A percentile compares a stretch with the other conserved stretches of the same genome.
These are phyloP conservation scores for Chytriomyces sp. DNA, from an alignment of 192 early-diverging fungal species.

Conservation along the genomic window DNA sequence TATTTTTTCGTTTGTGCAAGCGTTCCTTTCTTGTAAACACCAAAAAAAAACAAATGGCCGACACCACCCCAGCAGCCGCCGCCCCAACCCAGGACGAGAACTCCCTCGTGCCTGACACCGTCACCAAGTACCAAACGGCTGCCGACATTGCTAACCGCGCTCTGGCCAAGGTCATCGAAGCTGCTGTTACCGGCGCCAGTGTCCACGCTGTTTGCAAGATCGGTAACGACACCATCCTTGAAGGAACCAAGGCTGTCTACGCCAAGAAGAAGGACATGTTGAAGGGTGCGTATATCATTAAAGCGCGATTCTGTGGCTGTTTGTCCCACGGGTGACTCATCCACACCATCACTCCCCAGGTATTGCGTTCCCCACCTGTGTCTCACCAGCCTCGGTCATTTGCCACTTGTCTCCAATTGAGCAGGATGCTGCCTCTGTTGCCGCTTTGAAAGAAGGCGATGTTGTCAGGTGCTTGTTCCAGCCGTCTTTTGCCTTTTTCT, in stretches of 20 bases:
- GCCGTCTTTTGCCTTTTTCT: conserved; percentile 1
- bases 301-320: background rate
- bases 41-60: conserved; percentile 34
- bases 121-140: conserved; percentile 62
- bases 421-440: conserved; percentile 70
- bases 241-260: conserved; percentile 79
- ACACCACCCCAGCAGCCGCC: conserved; percentile 4
- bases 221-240: conserved; percentile 84
- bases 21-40: background rate
- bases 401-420: conserved; percentile 89
- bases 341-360: conserved; percentile 46
- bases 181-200: conserved; percentile 78
- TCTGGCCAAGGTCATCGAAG: conserved; percentile 70
- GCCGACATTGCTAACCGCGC: conserved; percentile 62
- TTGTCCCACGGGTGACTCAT: background rate
- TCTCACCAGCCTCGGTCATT: conserved; percentile 83
- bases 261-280: conserved; percentile 71
- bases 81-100: conserved; percentile 48
- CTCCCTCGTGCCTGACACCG: conserved; percentile 44
- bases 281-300: conserved; percentile 58
- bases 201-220: conserved; percentile 85
- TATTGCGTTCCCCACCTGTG: conserved; percentile 89
- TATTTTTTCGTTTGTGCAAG: background rate
- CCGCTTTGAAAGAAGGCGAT: conserved; percentile 81
- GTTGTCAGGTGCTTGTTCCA: conserved; percentile 58